A percentile compares a stretch with the other conserved stretches of the same genome.
Conservation (phyloP, 2,329 filamentous ascomycete genomes). For the Verruconis gallopava region DNA sequence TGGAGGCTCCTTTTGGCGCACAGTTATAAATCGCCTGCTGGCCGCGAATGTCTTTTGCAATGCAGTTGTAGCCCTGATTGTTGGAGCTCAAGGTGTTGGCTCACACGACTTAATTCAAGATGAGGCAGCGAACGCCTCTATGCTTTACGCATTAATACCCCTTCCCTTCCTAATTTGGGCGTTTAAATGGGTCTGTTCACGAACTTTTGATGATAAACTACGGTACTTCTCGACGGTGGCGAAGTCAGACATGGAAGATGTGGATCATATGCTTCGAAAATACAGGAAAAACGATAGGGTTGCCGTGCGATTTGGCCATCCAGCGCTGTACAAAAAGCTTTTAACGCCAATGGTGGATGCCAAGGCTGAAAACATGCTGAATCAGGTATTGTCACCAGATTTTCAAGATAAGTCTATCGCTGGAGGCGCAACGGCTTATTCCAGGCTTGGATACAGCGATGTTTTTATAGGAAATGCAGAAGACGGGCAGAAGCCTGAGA, state of each 20-base stretch:
- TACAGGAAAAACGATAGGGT: constrained; percentile 4
- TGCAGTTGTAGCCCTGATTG: constrained; percentile 57
- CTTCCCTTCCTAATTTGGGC: constrained; percentile 65
- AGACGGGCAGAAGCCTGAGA: constrained; percentile 64
- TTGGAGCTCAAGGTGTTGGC: constrained; percentile 35
- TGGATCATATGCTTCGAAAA: neutral
- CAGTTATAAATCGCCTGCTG: constrained; percentile 79
- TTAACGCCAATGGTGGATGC: constrained; percentile 15
- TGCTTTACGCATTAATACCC: constrained; percentile 44
- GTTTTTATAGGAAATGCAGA: constrained; percentile 21
- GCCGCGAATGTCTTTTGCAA: constrained; percentile 71
- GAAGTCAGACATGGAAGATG: constrained; percentile 10
- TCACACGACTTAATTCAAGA: constrained; percentile 36
- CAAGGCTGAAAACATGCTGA: constrained; percentile 7
- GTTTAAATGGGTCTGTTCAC: constrained; percentile 76
- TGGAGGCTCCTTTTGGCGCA: constrained; percentile 82
- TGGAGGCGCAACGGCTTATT: neutral
- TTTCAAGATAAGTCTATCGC: neutral
- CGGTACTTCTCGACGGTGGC: constrained; percentile 10
- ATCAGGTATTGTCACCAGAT: constrained; percentile 3
- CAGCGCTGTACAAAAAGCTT: constrained; percentile 14
- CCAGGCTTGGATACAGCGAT: constrained; percentile 5
- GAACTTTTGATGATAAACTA: constrained; percentile 6
- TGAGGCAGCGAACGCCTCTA: constrained; percentile 42
- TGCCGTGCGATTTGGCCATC: constrained; percentile 9